Evolutionary conservation across 2,329 filamentous ascomycete genomes (phyloP), one percentile per base, ranked within the genome.

Genomic region (Penicillium olsonii): DNA sequence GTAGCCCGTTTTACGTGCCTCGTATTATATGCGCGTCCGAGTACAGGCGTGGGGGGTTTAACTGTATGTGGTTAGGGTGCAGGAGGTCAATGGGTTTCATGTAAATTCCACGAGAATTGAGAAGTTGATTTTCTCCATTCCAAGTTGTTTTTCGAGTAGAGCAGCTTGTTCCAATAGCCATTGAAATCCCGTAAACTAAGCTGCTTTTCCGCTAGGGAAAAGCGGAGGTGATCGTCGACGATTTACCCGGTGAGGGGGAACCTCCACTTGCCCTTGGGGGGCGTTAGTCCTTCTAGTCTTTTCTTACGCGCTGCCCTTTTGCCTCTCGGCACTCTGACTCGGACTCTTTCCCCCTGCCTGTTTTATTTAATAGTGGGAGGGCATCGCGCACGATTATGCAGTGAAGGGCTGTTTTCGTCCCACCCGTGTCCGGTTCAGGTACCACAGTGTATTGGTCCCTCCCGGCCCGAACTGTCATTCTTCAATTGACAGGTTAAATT

Each of bases 381-480:
- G n/a, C 29, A 35, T 17, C 8, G 35, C 20, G 22, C 45, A 48
- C 31, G 17, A 17, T 6, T 35, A 42, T 51, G 42, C 37, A 42
- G 55, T 62, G 55, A 59, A 47, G 38, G 42, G 24, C 43, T 35
- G 34, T 57, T 58, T 52, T 60, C 57, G 53, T 63, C 43, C 38
- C 29, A 56, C 42, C 56, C 50, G 52, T 42, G 46, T 53, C 53
- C 48, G 54, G 45, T 40, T 47, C 53, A 55, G 59, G 55, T 62
- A 57, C 50, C 56, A 61, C 59, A 52, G 47, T 48, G 35, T 49
- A 37, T 43, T 43, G 17, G 37, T 42, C 47, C 34, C 46, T 42
- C 27, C 55, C 51, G 51, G 59, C 48, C 57, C 41, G 43, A 52
- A 52, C 45, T 45, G 44, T 50, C 40, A 53, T 53, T 49, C 45